Evolutionary conservation across 1,284 basidiomycete species (phyloP).

Genomic region (Cryptococcus jaspeensis): DNA sequence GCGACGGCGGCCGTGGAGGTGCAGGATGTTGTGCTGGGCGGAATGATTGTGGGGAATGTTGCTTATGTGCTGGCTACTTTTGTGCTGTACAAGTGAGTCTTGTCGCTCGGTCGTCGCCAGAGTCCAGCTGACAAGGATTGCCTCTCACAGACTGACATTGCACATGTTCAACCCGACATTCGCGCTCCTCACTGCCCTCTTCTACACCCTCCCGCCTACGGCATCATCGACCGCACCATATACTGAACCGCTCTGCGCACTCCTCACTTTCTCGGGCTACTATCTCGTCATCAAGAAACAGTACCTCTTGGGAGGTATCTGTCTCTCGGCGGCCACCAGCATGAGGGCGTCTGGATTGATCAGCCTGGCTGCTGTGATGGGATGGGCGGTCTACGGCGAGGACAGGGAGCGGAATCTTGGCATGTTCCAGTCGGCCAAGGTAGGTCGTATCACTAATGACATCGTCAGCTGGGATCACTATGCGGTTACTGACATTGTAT

Average conservation of each 20-base stretch:
- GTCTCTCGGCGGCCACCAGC: constrained; percentile 64
- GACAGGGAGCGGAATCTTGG: too few species aligned
- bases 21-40: constrained; percentile 31
- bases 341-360: constrained; percentile 84
- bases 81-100: constrained; percentile 61
- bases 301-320: constrained; percentile 60
- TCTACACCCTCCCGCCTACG: constrained; percentile 78
- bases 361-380: constrained; percentile 69
- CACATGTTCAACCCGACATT: constrained; percentile 50
- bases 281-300: constrained; percentile 37
- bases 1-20: constrained; percentile 8
- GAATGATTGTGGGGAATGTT: constrained; percentile 29
- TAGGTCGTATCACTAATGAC: too few species aligned
- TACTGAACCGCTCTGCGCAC: constrained; percentile 81
- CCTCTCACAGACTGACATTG: constrained; percentile 41
- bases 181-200: constrained; percentile 61
- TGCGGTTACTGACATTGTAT: too few species aligned
- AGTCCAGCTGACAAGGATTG: too few species aligned
- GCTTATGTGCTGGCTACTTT: constrained; percentile 50
- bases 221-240: constrained; percentile 75
- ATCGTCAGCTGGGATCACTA: too few species aligned
- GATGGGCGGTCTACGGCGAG: constrained; percentile 60
- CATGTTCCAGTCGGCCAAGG: too few species aligned
- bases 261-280: constrained; percentile 70
- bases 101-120: not conserved